Evolutionary conservation across 192 early-diverging fungal genomes (phyloP).

Genomic region (Backusella parvicylindrica): DNA sequence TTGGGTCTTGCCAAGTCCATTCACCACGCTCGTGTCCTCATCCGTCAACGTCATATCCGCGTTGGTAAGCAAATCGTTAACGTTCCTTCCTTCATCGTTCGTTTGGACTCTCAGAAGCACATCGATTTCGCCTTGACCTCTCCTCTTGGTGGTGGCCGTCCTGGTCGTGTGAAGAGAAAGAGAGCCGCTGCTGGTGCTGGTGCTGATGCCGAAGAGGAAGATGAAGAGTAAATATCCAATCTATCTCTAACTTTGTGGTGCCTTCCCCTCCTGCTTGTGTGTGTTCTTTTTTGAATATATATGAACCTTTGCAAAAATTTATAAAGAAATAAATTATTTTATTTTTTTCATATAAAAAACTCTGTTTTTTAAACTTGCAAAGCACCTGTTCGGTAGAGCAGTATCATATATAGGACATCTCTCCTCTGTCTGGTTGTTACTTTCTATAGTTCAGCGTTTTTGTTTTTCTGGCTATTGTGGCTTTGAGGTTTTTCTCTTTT

Average conservation of each 20-base stretch:
- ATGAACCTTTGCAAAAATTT: conserved; percentile 22
- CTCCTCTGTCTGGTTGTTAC: neutral
- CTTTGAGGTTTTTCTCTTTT: neutral
- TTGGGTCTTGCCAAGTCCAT: conserved; percentile 96
- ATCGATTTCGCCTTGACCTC: conserved; percentile 66
- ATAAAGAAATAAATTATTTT: conserved; percentile 20
- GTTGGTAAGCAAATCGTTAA: conserved; percentile 98
- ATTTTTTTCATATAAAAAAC: conserved; percentile 14
- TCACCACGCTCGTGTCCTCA: conserved; percentile 98
- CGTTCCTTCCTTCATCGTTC: conserved; percentile 95
- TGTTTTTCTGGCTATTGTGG: neutral
- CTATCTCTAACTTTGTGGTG: too few species aligned
- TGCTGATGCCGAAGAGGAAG: conserved; percentile 58
- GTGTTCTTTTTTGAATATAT: neutral
- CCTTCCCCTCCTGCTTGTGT: neutral
- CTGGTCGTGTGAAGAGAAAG: conserved; percentile 97
- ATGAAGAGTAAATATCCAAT: conserved; percentile 50
- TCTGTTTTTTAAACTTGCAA: neutral
- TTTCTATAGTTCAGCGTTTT: neutral
- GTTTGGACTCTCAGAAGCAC: conserved; percentile 68
- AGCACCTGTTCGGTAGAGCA: neutral
- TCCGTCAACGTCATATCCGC: conserved; percentile 97
- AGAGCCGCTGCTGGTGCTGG: conserved; percentile 69
- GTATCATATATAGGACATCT: neutral
- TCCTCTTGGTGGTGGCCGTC: conserved; percentile 96